A percentile compares a stretch with the other conserved stretches of the same genome.
phyloP scores from a whole-genome alignment of 192 early-diverging fungal species.

The Helicostylum pulchrum region DNA sequence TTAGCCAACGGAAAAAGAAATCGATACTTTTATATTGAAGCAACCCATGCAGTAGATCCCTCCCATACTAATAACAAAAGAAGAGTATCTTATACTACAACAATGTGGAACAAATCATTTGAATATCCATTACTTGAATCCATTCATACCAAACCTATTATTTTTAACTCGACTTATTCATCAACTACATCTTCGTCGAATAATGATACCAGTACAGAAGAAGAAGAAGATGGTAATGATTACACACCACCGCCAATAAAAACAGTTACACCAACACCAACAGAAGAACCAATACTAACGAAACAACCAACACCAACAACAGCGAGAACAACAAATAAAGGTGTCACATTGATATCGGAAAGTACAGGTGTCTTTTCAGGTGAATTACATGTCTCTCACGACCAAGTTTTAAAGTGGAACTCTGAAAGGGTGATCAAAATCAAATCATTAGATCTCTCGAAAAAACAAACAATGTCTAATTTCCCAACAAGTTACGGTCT shows the following conservation, averaged over 20 bases:
- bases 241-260: not conserved
- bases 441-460: slow-evolving; percentile 11
- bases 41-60: slow-evolving; percentile 9
- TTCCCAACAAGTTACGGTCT: slow-evolving; percentile 34
- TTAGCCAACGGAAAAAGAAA: slow-evolving; percentile 48
- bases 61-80: not conserved
- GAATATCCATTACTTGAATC: no score
- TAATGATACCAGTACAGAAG: not conserved
- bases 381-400: slow-evolving; percentile 34
- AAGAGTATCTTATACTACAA: not conserved
- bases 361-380: not conserved
- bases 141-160: no score
- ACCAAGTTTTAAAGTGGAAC: slow-evolving; percentile 6
- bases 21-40: slow-evolving; percentile 43
- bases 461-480: slow-evolving; percentile 28
- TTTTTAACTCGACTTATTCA: no score
- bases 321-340: no score
- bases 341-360: not conserved
- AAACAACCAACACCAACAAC: no score
- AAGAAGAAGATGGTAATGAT: not conserved
- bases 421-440: no score
- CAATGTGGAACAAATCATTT: no score
- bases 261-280: no score
- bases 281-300: no score
- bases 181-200: not conserved